These are phyloP conservation scores for Colletotrichum coccodes DNA, from an alignment of 2,329 filamentous ascomycete species.

Conservation along the genomic window DNA sequence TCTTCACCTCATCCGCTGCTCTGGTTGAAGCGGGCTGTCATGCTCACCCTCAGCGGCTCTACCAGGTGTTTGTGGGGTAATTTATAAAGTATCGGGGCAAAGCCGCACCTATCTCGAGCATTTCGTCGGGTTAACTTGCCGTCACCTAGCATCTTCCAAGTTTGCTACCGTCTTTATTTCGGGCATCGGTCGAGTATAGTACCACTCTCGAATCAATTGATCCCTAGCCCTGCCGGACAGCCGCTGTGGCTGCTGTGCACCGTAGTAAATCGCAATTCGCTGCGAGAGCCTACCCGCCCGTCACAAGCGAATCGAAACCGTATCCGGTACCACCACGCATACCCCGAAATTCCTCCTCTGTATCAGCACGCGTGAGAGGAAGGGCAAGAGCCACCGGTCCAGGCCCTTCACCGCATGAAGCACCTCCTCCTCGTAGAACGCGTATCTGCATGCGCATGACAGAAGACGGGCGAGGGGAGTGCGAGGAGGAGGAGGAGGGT, in stretches of 20 bases:
- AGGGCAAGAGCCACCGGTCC: constrained; percentile 23
- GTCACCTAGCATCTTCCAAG: constrained; percentile 1
- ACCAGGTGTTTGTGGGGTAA: constrained; percentile 11
- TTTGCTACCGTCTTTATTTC: background rate
- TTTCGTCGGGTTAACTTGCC: constrained; percentile 4
- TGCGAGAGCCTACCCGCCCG: background rate
- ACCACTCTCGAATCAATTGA: background rate
- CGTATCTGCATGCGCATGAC: constrained; percentile 29
- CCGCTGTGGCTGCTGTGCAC: background rate
- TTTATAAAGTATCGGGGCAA: background rate
- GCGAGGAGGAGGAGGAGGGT: background rate
- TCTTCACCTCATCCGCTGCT: background rate
- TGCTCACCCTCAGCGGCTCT: constrained; percentile 13
- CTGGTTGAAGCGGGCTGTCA: constrained; percentile 19
- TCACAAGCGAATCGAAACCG: background rate
- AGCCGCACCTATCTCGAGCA: background rate
- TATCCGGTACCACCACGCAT: background rate
- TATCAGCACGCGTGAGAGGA: constrained; percentile 12
- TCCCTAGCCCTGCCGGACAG: background rate
- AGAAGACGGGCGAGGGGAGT: background rate
- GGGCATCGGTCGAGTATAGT: background rate
- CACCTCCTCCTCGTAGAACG: constrained; percentile 26
- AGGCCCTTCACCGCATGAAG: constrained; percentile 25
- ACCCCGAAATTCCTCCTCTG: background rate
- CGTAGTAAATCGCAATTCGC: too few relatives aligned